Percentiles rank a stretch among this genome's conserved stretches.
These are phyloP conservation scores for Penicillium sp. DNA, from an alignment of 2,329 filamentous ascomycete genomes.

Conservation along the genomic window DNA sequence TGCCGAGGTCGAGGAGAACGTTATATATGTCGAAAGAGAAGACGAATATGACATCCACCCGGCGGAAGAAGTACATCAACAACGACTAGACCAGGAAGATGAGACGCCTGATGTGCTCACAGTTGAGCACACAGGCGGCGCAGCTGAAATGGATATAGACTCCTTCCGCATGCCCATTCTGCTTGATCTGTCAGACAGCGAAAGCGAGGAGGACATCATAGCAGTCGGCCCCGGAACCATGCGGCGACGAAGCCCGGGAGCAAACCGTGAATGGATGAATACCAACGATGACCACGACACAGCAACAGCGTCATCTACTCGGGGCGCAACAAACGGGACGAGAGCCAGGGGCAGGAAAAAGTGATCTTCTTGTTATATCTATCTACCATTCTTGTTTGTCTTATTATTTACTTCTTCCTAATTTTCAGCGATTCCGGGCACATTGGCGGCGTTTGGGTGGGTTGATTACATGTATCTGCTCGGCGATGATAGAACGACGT, in stretches of 20 bases:
- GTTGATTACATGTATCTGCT: neutral
- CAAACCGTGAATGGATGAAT: slow-evolving; percentile 64
- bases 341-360: slow-evolving; percentile 10
- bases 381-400: neutral
- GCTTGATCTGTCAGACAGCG: slow-evolving; percentile 88
- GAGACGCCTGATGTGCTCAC: slow-evolving; percentile 89
- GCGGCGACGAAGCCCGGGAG: slow-evolving; percentile 76
- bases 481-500: neutral
- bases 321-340: slow-evolving; percentile 7
- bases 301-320: slow-evolving; percentile 2
- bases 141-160: slow-evolving; percentile 50
- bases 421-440: neutral
- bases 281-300: slow-evolving; percentile 28
- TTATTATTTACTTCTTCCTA: neutral
- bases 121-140: slow-evolving; percentile 62
- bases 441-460: neutral
- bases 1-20: slow-evolving; percentile 95
- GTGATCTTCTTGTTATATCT: neutral
- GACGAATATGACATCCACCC: slow-evolving; percentile 98
- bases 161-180: slow-evolving; percentile 89
- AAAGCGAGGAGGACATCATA: slow-evolving; percentile 85
- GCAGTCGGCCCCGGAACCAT: slow-evolving; percentile 73
- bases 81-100: slow-evolving; percentile 84
- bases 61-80: slow-evolving; percentile 88
- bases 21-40: slow-evolving; percentile 91